Evolutionary conservation across 768 basidiomycete species (phyloP), one percentile per base, ranked within the genome.

Genomic region (Mycena pura): DNA sequence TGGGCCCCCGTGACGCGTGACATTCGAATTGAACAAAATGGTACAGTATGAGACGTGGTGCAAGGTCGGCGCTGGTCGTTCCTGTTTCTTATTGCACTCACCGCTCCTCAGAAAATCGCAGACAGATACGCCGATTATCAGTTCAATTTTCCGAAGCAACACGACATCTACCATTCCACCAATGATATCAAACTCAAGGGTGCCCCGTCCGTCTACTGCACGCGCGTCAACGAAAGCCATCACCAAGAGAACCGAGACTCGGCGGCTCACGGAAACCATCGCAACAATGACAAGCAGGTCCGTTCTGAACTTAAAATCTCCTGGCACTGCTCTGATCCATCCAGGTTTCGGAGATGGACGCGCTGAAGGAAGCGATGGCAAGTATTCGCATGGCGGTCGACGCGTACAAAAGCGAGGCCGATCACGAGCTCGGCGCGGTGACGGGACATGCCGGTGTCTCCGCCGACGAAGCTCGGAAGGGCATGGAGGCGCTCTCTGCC

Each of bases 321-420:
- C 11, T 1, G 9, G 17, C n/a, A 56, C 19, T 6, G 34, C 28
- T 41, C 8, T n/a, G n/a, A n/a, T n/a, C n/a, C n/a, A n/a, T n/a
- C n/a, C 39, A 60, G 58, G 41, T 60, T 5, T 17, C 58, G 9
- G 9, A 24, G 7, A 22, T 52, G 9, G 58, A 60, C n/a, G 50
- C 47, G n/a, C 31, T 19, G 17, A 41, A 52, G 22, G 58, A 60
- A 24, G 58, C 49, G 4, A 60, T 64, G 22, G 63, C 63, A 7
- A 13, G 45, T 6, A 67, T 67, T 9, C 62, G 45, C 24, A 55
- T 64, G 39, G 24, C 49, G 5, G 40, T 67, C 17, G 36, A 64
- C n/a, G 36, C 22, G 22, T 25, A 50, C 40, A 54, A 67, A 14
- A 38, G 28, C 3, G 60, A 47, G 15, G 15, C n/a, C n/a, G n/a